Evolutionary conservation across 2,329 filamentous ascomycete species (phyloP), one percentile per base, ranked within the genome.

Genomic region (Fusarium brachygibbosum): DNA sequence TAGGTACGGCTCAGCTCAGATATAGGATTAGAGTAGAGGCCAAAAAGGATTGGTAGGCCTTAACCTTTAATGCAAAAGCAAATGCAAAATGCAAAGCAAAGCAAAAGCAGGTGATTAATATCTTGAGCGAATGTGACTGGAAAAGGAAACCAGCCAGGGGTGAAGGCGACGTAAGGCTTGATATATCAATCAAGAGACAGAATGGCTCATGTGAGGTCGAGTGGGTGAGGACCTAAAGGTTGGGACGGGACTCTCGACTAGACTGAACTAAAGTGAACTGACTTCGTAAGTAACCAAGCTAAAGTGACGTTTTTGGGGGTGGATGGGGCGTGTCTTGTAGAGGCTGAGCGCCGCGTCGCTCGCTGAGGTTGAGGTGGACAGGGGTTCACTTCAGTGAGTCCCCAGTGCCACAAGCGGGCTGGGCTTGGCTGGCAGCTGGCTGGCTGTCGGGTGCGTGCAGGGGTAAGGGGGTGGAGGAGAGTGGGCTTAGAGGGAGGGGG

Each of bases 251-350:
- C 75, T 75, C 73, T 61, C 70, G 68, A 70, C n/a, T 63, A 73
- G 69, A 38, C 58, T 56, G 66, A 74, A 53, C 50, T 53, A 42
- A 25, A 42, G 16, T 42, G 40, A 50, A 41, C 65, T 63, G 62
- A 74, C 62, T 76, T 77, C 77, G 76, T 80, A 76, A 78, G 76
- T 77, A 71, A 75, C 42, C 37, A 55, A 64, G 58, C 61, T 64
- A 64, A 63, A 59, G 77, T 81, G 80, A 82, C 79, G 80, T 75
- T 82, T 81, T 73, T 71, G 75, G 76, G 73, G 46, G 68, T 66
- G 72, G 68, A 58, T 57, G 57, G 55, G 62, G 62, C 56, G 66
- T 63, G 66, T 61, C 46, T 38, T 32, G 78, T 80, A 79, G 81
- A 82, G 81, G 81, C 80, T 82, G 80, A 81, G 76, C 73, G 44